Conservation (phyloP, 495 filamentous ascomycete species). For the Neurospora sp. region DNA sequence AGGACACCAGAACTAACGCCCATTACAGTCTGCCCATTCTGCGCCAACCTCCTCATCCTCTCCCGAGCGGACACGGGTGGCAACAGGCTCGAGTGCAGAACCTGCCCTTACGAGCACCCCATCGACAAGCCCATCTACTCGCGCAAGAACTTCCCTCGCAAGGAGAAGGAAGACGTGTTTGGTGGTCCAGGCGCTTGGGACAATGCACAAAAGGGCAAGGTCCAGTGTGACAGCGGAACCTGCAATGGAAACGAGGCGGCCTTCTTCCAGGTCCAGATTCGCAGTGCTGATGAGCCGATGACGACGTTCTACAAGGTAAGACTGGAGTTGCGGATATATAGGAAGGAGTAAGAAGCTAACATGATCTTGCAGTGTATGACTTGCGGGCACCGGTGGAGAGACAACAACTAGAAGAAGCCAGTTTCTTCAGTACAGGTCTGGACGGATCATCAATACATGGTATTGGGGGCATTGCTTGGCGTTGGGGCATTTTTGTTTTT, state of each 20-base stretch:
- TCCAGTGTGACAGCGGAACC: constrained; percentile 64
- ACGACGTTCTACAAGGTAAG: constrained; percentile 85
- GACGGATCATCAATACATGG: constrained; percentile 7
- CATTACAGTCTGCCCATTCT: constrained; percentile 74
- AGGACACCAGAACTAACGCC: constrained; percentile 2
- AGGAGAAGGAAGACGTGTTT: constrained; percentile 85
- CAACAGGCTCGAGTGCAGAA: constrained; percentile 79
- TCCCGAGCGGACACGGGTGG: constrained; percentile 31
- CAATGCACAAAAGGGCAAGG: constrained; percentile 69
- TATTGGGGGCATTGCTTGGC: constrained; percentile 15
- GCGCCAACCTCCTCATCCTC: constrained; percentile 76
- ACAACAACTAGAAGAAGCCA: constrained; percentile 28
- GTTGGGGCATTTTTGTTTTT: constrained; percentile 10
- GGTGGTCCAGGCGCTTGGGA: constrained; percentile 80
- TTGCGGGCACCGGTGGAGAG: constrained; percentile 47
- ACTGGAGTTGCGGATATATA: background rate
- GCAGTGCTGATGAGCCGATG: constrained; percentile 97
- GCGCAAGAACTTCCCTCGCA: constrained; percentile 62
- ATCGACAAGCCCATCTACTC: constrained; percentile 66
- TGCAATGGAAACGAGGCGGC: constrained; percentile 76
- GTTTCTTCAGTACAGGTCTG: background rate
- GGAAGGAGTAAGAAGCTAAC: constrained; percentile 9
- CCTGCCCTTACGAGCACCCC: constrained; percentile 80
- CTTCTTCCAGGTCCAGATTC: constrained; percentile 94
- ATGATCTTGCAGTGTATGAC: constrained; percentile 42